Percentiles rank a stretch among this genome's conserved stretches.
Conservation (phyloP, 371 early-diverging fungal species). For the Fennellomyces sp. region DNA sequence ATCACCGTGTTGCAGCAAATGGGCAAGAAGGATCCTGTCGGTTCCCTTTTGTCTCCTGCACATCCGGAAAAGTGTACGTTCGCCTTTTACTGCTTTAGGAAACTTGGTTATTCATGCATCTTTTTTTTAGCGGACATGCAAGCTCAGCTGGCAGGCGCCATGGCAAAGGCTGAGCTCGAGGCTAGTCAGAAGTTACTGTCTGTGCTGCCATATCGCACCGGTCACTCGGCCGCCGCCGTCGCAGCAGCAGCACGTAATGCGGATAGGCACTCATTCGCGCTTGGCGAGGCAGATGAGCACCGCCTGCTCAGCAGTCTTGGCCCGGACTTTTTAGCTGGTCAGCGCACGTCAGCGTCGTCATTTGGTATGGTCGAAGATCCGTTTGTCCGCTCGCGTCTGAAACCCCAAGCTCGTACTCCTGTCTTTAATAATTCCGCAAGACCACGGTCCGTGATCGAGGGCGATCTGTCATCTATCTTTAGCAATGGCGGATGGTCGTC, state of each 20-base stretch:
- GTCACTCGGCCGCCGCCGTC: constrained; percentile 25
- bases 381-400: constrained; percentile 10
- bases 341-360: background rate
- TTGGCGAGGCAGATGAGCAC: constrained; percentile 56
- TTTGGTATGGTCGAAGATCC: constrained; percentile 5
- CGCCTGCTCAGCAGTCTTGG: constrained; percentile 9
- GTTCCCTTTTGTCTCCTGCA: constrained; percentile 53
- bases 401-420: constrained; percentile 9
- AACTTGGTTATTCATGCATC: background rate
- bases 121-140: constrained; percentile 48
- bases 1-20: constrained; percentile 89
- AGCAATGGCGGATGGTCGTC: constrained; percentile 4
- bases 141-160: constrained; percentile 58
- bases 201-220: constrained; percentile 59
- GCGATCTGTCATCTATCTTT: constrained; percentile 51
- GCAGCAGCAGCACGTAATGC: constrained; percentile 39
- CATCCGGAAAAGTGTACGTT: constrained; percentile 51
- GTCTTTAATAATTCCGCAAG: constrained; percentile 13
- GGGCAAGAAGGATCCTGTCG: constrained; percentile 74
- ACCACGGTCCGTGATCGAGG: constrained; percentile 55
- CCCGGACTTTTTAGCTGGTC: constrained; percentile 8
- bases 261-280: constrained; percentile 74
- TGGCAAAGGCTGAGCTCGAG: constrained; percentile 65
- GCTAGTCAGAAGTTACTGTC: constrained; percentile 58
- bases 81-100: constrained; percentile 7